Evolutionary conservation across 164 flowering plant genomes (phyloP).

Genomic region (Malania oleifera): DNA sequence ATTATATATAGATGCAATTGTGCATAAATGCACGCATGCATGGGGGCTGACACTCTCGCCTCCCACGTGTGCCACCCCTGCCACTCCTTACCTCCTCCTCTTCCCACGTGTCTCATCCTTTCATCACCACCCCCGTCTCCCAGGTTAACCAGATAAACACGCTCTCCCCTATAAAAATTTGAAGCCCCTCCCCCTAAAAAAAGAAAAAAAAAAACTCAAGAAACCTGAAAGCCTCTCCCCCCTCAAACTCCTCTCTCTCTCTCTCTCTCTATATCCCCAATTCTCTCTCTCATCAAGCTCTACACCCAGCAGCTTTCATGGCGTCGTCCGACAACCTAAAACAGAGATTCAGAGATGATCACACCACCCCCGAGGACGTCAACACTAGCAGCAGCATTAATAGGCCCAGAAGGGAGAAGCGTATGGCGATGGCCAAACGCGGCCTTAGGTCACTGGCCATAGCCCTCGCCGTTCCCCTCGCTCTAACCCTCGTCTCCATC

Average conservation of each 20-base stretch:
- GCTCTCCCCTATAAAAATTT: neutral
- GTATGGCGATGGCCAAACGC: constrained; percentile 54
- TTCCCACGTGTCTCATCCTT: constrained; percentile 24
- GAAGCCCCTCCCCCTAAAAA: too few relatives aligned
- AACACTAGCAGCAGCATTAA: neutral
- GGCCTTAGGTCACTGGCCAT: constrained; percentile 60
- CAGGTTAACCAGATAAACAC: neutral
- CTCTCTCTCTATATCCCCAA: neutral
- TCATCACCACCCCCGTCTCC: too few relatives aligned
- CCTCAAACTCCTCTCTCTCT: constrained; percentile 8
- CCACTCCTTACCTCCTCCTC: constrained; percentile 20
- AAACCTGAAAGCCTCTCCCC: too few relatives aligned
- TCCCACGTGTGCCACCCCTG: constrained; percentile 16
- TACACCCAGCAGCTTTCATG: constrained; percentile 15
- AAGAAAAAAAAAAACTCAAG: too few relatives aligned
- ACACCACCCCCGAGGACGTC: constrained; percentile 7
- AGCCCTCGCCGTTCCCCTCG: constrained; percentile 43
- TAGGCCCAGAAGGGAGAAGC: constrained; percentile 23
- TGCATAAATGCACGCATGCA: too few relatives aligned
- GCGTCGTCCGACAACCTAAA: constrained; percentile 29
- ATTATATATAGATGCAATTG: too few relatives aligned
- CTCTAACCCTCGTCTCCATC: constrained; percentile 34
- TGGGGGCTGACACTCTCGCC: too few relatives aligned
- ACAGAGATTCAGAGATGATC: constrained; percentile 32
- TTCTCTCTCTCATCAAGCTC: neutral